phyloP scores from a whole-genome alignment of 129 eudicot species.

The Gnaphalium uliginosum region DNA sequence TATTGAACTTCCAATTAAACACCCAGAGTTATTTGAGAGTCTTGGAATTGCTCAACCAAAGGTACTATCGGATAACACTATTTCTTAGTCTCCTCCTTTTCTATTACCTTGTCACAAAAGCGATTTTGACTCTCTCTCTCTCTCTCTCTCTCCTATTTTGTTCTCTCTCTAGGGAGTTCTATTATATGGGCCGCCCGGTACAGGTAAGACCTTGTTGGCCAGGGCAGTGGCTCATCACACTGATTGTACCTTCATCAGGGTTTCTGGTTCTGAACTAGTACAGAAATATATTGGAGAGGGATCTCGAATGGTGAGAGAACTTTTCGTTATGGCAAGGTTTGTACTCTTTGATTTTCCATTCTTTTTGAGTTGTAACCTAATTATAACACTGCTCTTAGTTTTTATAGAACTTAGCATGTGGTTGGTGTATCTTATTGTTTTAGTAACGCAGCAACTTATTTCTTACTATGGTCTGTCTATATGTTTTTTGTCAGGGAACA shows the following conservation, averaged over 20 bases:
- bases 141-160: background rate
- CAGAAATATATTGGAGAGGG: constrained; percentile 59
- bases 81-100: background rate
- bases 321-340: constrained; percentile 56
- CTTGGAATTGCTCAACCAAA: constrained; percentile 9
- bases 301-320: constrained; percentile 33
- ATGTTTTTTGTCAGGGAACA: constrained; percentile 33
- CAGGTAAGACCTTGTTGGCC: constrained; percentile 58
- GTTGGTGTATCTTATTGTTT: background rate
- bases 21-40: constrained; percentile 10
- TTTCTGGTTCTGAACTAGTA: constrained; percentile 57
- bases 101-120: background rate
- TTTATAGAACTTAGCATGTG: background rate
- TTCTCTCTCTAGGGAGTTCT: constrained; percentile 44
- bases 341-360: background rate
- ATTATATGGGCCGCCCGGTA: constrained; percentile 66
- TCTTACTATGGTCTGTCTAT: background rate
- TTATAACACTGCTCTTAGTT: no score
- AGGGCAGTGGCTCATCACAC: constrained; percentile 70
- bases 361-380: background rate
- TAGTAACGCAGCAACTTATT: background rate
- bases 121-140: background rate
- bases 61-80: background rate
- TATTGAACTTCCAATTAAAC: constrained; percentile 12
- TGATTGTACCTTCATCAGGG: constrained; percentile 64